Evolutionary conservation across 768 basidiomycete species (phyloP), one percentile per base, ranked within the genome.

Genomic region (Agrocybe chaxingu): DNA sequence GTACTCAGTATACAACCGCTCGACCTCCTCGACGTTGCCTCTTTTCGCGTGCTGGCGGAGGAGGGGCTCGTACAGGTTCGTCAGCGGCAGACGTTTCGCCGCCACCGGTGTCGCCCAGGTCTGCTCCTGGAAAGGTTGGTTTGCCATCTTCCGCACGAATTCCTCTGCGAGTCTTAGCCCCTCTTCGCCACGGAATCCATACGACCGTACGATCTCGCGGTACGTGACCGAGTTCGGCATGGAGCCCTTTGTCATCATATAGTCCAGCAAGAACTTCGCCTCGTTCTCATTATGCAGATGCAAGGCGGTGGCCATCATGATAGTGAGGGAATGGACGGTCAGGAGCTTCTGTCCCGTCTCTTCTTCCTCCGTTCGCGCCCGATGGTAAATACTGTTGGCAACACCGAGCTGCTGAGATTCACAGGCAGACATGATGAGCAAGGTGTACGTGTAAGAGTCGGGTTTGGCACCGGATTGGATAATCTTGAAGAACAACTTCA

Each of bases 361-460:
- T 40, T 66, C 60, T 31, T 69, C 58, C n/a, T 71, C 62, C n/a
- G 59, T 56, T 50, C 85, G 81, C 79, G 96, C 82, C 63, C 88
- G 77, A 34, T 67, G 62, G 60, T 87, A 85, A 16, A 96, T 70
- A n/a, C 82, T 74, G 43, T 71, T 64, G 4, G 92, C 92, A 7
- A 79, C 63, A 9, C 72, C 69, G 76, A 93, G 81, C 48, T 76
- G 62, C 4, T 83, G 80, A 12, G 81, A 71, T 58, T 93, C 88
- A 61, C 88, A 87, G 8, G 93, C 88, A 0, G 88, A 86, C 62
- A 90, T 88, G 33, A 94, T 82, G 43, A 92, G 70, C 41, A 89
- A 71, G 1, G 87, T 75, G 64, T 87, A 96, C 0, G 89, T 84
- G 57, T 77, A 74, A 4, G 58, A 64, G 55, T 87, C 79, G 0